Percentiles rank a stretch among this genome's conserved stretches.
These are phyloP conservation scores for Leptomonas seymouri DNA, from an alignment of 208 protist species.

Conservation along the genomic window DNA sequence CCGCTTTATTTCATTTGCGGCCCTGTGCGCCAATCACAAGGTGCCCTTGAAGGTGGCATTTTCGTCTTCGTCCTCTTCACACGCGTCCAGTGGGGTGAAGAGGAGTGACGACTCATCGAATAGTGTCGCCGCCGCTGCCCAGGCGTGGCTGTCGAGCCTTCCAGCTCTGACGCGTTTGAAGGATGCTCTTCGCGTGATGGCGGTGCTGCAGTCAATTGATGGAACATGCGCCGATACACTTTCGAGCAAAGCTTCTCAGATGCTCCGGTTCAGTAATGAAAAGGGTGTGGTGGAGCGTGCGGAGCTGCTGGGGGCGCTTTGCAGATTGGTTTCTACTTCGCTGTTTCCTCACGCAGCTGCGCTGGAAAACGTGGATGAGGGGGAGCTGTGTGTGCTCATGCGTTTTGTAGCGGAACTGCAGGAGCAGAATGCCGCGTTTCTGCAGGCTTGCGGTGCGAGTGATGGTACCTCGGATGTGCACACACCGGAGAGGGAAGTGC, in stretches of 20 bases:
- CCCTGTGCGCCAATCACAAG: conserved; percentile 65
- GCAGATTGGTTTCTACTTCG: conserved; percentile 34
- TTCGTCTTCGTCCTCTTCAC: background rate
- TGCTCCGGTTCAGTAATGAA: conserved; percentile 8
- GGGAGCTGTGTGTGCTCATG: conserved; percentile 58
- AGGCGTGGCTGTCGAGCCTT: conserved; percentile 11
- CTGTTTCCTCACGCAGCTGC: conserved; percentile 49
- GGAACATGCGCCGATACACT: background rate
- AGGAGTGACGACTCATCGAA: background rate
- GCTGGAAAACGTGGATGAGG: conserved; percentile 66
- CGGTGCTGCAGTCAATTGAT: conserved; percentile 23
- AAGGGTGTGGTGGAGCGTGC: conserved; percentile 15
- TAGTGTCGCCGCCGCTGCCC: background rate
- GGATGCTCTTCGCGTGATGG: conserved; percentile 62
- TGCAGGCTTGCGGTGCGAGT: conserved; percentile 1
- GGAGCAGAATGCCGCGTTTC: conserved; percentile 59
- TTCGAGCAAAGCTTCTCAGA: background rate
- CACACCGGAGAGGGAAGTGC: background rate
- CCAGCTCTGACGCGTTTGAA: conserved; percentile 21
- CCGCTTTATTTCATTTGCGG: conserved; percentile 59
- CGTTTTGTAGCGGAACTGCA: conserved; percentile 56
- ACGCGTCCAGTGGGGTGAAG: background rate
- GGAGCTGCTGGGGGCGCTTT: conserved; percentile 36
- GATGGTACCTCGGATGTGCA: background rate
- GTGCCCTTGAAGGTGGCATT: conserved; percentile 65